Evolutionary conservation across 345 rosid species (phyloP).

Genomic region (Carallia pectinifolia): DNA sequence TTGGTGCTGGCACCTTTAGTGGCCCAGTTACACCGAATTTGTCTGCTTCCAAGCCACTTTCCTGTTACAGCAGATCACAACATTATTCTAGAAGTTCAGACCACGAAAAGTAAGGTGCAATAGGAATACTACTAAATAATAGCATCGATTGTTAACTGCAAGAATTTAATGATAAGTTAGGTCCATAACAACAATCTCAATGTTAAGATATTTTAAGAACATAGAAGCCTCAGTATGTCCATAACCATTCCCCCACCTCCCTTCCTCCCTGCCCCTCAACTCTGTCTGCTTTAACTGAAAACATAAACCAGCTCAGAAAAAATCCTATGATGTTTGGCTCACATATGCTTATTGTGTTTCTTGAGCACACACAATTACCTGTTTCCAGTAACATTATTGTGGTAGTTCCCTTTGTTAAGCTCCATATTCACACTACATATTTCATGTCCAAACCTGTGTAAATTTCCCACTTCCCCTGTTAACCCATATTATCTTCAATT

Average conservation of each 20-base stretch:
- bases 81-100: conserved; percentile 8
- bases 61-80: conserved; percentile 33
- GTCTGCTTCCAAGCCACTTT: conserved; percentile 95
- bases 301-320: no score
- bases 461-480: neutral
- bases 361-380: no score
- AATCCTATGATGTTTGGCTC: no score
- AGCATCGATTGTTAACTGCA: neutral
- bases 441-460: neutral
- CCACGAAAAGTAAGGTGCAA: neutral
- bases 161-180: no score
- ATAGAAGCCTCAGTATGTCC: neutral
- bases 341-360: no score
- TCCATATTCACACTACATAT: neutral
- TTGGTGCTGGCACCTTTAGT: conserved; percentile 70
- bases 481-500: neutral
- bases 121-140: neutral
- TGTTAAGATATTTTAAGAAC: no score
- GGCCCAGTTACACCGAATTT: conserved; percentile 98
- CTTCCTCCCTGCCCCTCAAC: no score
- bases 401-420: no score
- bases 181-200: no score
- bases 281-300: no score
- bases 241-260: no score
- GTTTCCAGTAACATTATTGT: no score